Percentiles rank a stretch among this genome's conserved stretches.
phyloP scores from a whole-genome alignment of 305 asterid species.

The Rubia balearica region DNA sequence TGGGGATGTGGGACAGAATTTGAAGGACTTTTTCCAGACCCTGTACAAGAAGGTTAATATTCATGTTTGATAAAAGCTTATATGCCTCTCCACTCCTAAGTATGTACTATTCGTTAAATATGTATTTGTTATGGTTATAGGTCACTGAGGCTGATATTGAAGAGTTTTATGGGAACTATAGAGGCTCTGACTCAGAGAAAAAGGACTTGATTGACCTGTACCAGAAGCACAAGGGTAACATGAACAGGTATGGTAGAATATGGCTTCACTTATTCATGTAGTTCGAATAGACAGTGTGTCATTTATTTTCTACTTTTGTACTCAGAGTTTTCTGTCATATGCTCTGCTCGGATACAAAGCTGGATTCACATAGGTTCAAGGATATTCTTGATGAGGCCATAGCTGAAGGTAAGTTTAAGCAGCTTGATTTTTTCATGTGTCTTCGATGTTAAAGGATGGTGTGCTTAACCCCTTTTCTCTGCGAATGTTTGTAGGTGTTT shows the following conservation, averaged over 20 bases:
- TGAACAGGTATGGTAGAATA: slow-evolving; percentile 46
- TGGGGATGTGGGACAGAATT: slow-evolving; percentile 66
- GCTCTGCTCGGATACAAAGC: slow-evolving; percentile 70
- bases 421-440: background rate
- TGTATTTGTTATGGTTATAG: slow-evolving; percentile 28
- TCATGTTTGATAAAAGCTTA: slow-evolving; percentile 1
- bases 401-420: slow-evolving; percentile 41
- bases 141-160: slow-evolving; percentile 75
- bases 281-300: background rate
- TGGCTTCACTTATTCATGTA: background rate
- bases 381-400: slow-evolving; percentile 72
- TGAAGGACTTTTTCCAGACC: slow-evolving; percentile 64
- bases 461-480: background rate
- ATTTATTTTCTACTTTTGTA: slow-evolving; percentile 10
- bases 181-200: slow-evolving; percentile 75
- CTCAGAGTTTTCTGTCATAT: slow-evolving; percentile 80
- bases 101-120: background rate
- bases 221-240: slow-evolving; percentile 62
- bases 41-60: slow-evolving; percentile 62
- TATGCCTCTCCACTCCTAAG: slow-evolving; percentile 4
- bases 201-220: slow-evolving; percentile 66
- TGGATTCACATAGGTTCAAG: slow-evolving; percentile 87
- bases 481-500: slow-evolving; percentile 32
- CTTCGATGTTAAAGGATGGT: background rate
- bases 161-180: slow-evolving; percentile 75